phyloP scores from a whole-genome alignment of 129 eudicot genomes.

The Heracleum sosnowskyi region DNA sequence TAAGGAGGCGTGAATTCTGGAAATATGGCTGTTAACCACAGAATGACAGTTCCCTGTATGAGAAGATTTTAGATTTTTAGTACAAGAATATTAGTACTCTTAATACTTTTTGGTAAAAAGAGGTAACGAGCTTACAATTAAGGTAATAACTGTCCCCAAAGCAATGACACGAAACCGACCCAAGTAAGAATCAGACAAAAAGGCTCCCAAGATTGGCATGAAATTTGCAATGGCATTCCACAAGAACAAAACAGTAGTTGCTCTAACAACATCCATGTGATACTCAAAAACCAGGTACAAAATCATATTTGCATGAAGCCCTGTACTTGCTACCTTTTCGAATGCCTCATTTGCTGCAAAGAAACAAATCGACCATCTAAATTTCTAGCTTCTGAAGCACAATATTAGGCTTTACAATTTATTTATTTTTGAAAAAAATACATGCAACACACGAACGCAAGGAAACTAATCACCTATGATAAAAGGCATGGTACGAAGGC shows the following conservation, averaged over 20 bases:
- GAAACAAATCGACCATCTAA: background rate
- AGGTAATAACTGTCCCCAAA: slow-evolving; percentile 28
- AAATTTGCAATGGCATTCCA: slow-evolving; percentile 56
- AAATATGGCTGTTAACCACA: slow-evolving; percentile 55
- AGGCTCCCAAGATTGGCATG: slow-evolving; percentile 66
- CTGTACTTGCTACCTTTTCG: slow-evolving; percentile 53
- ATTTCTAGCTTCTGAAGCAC: background rate
- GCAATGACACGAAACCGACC: slow-evolving; percentile 62
- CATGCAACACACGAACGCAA: background rate
- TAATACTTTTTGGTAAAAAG: background rate
- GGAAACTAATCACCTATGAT: slow-evolving; percentile 31
- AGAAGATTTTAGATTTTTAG: background rate
- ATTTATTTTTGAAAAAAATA: background rate
- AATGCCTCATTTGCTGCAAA: slow-evolving; percentile 52
- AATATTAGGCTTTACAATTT: no score
- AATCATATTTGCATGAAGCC: slow-evolving; percentile 57
- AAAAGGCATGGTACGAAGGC: slow-evolving; percentile 61
- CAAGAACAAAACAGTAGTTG: slow-evolving; percentile 42
- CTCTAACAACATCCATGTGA: slow-evolving; percentile 33
- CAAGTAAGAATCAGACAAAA: slow-evolving; percentile 54
- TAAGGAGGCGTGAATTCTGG: slow-evolving; percentile 27
- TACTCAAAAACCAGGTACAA: slow-evolving; percentile 41
- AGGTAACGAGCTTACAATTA: slow-evolving; percentile 26
- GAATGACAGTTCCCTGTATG: slow-evolving; percentile 33
- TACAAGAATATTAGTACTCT: background rate